Evolutionary conservation across 495 filamentous ascomycete species (phyloP).

Genomic region (Xylaria cubensis): DNA sequence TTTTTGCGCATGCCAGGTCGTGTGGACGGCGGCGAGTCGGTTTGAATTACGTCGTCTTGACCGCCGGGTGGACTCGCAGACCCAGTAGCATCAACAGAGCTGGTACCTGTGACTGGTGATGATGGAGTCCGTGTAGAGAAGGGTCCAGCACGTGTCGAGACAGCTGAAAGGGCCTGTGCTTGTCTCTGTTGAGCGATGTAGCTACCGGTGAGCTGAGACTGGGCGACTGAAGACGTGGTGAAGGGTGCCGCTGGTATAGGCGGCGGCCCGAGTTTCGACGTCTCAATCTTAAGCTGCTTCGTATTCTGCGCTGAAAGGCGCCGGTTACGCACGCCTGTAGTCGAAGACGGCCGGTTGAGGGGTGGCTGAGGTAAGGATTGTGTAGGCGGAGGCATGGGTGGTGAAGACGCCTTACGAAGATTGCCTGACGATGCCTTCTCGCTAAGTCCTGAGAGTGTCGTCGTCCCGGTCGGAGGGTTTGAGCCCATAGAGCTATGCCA

Average conservation of each 20-base stretch:
- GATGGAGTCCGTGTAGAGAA: constrained; percentile 45
- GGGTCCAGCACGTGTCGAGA: constrained; percentile 41
- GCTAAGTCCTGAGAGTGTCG: constrained; percentile 75
- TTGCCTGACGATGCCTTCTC: constrained; percentile 60
- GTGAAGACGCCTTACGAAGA: constrained; percentile 37
- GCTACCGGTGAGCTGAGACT: constrained; percentile 49
- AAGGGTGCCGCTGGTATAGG: constrained; percentile 42
- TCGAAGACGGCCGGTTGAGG: constrained; percentile 46
- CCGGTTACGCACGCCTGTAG: constrained; percentile 73
- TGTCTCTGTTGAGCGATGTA: constrained; percentile 56
- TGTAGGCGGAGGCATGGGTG: constrained; percentile 52
- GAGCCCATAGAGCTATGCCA: constrained; percentile 89
- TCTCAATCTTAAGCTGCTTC: constrained; percentile 91
- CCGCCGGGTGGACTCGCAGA: constrained; percentile 37
- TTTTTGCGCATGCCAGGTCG: constrained; percentile 71
- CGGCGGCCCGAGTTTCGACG: constrained; percentile 57
- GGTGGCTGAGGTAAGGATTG: constrained; percentile 50
- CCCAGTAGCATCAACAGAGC: constrained; percentile 37
- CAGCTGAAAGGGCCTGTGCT: constrained; percentile 52
- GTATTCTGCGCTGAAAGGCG: constrained; percentile 80
- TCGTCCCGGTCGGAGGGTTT: constrained; percentile 75
- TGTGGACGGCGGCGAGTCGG: constrained; percentile 47
- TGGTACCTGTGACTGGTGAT: constrained; percentile 38
- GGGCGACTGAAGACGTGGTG: constrained; percentile 49
- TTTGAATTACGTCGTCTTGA: constrained; percentile 43